Evolutionary conservation across 345 rosid species (phyloP), one percentile per base, ranked within the genome.

Genomic region (Diplotaxis tenuifolia): DNA sequence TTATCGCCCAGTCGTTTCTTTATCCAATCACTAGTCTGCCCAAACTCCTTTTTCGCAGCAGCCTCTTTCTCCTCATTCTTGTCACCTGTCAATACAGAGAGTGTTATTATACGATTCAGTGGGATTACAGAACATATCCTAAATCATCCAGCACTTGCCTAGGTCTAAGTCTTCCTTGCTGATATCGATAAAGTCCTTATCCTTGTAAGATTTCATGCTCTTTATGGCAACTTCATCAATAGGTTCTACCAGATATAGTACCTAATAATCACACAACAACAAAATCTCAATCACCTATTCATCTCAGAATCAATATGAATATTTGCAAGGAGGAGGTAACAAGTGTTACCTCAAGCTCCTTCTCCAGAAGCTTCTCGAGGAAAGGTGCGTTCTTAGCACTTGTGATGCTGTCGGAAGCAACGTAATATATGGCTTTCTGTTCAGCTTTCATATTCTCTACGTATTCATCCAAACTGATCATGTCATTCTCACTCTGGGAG

Each of bases 131-230:
- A n/a, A n/a, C n/a, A n/a, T n/a, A n/a, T n/a, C n/a, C n/a, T 40
- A 8, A 5, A 38, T 47, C 27, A 70, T 40, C 11, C n/a, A 36
- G 2, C 42, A 55, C 91, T 22, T 75, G 87, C 99, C 96, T 77
- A 95, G 65, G 79, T 95, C 98, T 76, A 95, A 82, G 79, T 95
- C 99, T 81, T 95, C 99, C 85, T 92, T 95, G 93, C 94, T 90
- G 77, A 95, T 90, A 79, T 95, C 99, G 16, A 95, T 81, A 80
- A 95, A 95, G 68, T 90, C 86, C 86, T 92, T 95, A 74, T 95
- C 96, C 84, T 95, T 92, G 87, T 90, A 95, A 34, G 93, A 82
- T 76, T 92, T 90, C 73, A 95, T 79, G 74, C 82, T 92, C 82
- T 95, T 96, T 77, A 95, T 66, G 11, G 99, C 96, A 74, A 95